A percentile compares a stretch with the other conserved stretches of the same genome.
Evolutionary conservation across 352 stramenopile genomes (phyloP).

Genomic region (Phytophthora palmivora): DNA sequence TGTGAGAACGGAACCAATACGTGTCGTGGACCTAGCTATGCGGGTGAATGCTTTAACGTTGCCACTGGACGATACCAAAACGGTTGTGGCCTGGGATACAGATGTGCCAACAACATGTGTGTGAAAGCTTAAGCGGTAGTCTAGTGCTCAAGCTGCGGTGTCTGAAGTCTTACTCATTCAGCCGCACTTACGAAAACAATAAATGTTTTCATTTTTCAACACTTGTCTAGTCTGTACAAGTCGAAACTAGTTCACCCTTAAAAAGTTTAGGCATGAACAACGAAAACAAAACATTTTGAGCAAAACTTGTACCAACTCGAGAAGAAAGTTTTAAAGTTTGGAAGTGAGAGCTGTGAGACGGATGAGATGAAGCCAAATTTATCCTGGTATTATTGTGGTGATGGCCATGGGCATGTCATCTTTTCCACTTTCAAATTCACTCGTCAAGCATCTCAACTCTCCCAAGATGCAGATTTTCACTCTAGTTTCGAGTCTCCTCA

Average conservation of each 20-base stretch:
- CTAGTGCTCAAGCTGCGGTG: slow-evolving; percentile 24
- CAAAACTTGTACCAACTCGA: too few relatives aligned
- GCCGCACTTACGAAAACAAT: slow-evolving; percentile 15
- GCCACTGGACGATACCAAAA: slow-evolving; percentile 36
- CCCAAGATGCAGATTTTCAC: slow-evolving; percentile 16
- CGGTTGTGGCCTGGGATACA: slow-evolving; percentile 30
- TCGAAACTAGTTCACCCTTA: too few relatives aligned
- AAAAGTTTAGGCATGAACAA: too few relatives aligned
- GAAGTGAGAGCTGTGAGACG: too few relatives aligned
- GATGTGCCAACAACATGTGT: slow-evolving; percentile 39
- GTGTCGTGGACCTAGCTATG: slow-evolving; percentile 27
- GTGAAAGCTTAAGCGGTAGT: slow-evolving; percentile 29
- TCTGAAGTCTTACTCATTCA: background rate
- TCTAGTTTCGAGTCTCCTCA: slow-evolving; percentile 3
- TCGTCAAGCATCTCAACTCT: background rate
- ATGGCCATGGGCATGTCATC: too few relatives aligned
- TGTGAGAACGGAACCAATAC: slow-evolving; percentile 35
- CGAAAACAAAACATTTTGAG: too few relatives aligned
- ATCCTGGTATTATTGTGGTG: too few relatives aligned
- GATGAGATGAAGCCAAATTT: too few relatives aligned
- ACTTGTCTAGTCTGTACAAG: too few relatives aligned
- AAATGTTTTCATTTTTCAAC: too few relatives aligned
- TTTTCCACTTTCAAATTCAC: slow-evolving; percentile 17
- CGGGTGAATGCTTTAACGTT: slow-evolving; percentile 39
- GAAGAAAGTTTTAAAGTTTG: too few relatives aligned